Evolutionary conservation across 768 basidiomycete genomes (phyloP), one percentile per base, ranked within the genome.

Genomic region (Solioccasus polychromus): DNA sequence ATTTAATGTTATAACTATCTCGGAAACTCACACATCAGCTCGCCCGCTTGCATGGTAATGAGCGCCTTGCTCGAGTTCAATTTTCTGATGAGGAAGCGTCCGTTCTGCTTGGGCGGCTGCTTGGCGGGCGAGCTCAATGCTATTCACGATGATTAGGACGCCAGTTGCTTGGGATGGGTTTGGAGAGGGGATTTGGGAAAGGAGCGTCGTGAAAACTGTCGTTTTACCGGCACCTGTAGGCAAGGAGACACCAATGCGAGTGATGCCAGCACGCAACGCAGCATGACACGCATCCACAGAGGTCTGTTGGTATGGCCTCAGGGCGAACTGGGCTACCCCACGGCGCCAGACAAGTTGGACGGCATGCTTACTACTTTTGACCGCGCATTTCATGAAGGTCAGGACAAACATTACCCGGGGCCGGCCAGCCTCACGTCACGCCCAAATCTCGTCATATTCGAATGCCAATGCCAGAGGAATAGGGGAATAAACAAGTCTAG

Each of bases 221-320:
- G 94, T 98, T 67, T 98, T 97, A 4, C 82, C 82, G 15, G 88
- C 79, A 20, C 91, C 92, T 25, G 90, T 91, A 34, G 92, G 91
- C 5, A 91, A 68, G 7, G 88, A 91, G 18, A 92, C 85, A 14
- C 89, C 91, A 15, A 92, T 83, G 23, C 91, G 81, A 7, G 82
- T 78, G 35, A 67, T 67, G n/a, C 92, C 90, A 22, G 72, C 64
- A 18, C 68, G 60, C 14, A 95, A 70, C 8, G 93, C 88, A 17
- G 80, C 77, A 2, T 81, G 68, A 62, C 92, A 94, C 4, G 88
- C 81, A 12, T 80, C 69, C 22, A 97, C 71, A 60, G 91, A 93
- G 8, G 78, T 72, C 51, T 87, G 78, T 59, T 97, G 94, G 62
- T 97, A 97, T 0, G 92, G 92, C n/a, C 94, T 77, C 22, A 93